These are phyloP conservation scores for Venturia carpophila DNA, from an alignment of 2,329 filamentous ascomycete species.

Conservation along the genomic window DNA sequence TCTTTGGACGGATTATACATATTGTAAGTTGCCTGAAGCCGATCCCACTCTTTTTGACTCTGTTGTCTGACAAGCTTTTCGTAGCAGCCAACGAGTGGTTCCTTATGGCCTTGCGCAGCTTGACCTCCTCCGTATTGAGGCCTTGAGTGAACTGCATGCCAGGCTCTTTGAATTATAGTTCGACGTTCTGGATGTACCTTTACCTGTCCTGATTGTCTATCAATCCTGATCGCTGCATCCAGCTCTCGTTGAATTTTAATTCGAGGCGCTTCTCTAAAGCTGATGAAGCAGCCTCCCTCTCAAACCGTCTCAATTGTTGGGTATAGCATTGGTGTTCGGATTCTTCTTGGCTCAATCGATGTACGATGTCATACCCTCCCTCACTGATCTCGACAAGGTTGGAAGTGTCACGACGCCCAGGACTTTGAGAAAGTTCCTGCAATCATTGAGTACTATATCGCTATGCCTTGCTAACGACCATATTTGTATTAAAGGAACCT, in stretches of 20 bases:
- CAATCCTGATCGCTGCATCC: background rate
- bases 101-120: background rate
- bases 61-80: background rate
- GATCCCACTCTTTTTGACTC: background rate
- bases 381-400: background rate
- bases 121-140: background rate
- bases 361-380: background rate
- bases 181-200: background rate
- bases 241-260: background rate
- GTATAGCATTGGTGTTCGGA: background rate
- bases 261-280: background rate
- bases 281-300: background rate
- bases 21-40: background rate
- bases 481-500: background rate
- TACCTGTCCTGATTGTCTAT: background rate
- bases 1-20: background rate
- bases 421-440: background rate
- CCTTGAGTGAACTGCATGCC: background rate
- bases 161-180: background rate
- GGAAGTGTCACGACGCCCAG: background rate
- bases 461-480: background rate
- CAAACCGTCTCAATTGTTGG: background rate
- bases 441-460: background rate
- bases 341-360: background rate
- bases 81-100: background rate